Percentiles rank a stretch among this genome's conserved stretches.
phyloP scores from a whole-genome alignment of 108 stramenopile species.

The Thalassiosira profunda region DNA sequence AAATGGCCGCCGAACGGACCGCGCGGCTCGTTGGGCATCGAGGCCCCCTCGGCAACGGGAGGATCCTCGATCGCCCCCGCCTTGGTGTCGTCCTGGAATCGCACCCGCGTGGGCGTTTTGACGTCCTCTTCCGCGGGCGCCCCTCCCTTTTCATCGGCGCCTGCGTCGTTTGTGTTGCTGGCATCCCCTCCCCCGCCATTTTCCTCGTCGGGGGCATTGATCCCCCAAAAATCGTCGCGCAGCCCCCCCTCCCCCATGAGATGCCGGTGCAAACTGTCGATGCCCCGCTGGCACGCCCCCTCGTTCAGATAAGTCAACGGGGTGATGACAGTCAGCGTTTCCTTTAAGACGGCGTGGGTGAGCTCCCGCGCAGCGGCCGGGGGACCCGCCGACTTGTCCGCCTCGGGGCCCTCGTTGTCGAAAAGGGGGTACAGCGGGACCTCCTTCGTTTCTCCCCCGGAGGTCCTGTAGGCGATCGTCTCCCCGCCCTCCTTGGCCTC shows the following conservation, averaged over 20 bases:
- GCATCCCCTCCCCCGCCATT: not conserved
- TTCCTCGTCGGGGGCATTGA: not conserved
- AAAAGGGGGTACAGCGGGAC: conserved; percentile 10
- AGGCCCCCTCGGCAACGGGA: not conserved
- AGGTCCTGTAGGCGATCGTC: not conserved
- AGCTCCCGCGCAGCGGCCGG: not conserved
- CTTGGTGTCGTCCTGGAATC: conserved; percentile 36
- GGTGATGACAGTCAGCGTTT: conserved; percentile 17
- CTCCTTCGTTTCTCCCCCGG: not conserved
- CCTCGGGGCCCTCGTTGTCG: not conserved
- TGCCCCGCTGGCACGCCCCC: not conserved
- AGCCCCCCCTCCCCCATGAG: conserved; percentile 18
- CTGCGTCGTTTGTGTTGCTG: not conserved
- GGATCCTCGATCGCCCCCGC: not conserved
- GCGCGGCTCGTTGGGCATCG: not conserved
- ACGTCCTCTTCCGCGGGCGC: not conserved
- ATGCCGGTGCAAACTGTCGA: conserved; percentile 14
- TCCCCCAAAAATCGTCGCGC: conserved; percentile 24
- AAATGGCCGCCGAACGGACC: not conserved
- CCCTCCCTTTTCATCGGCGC: not conserved
- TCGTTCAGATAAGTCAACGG: conserved; percentile 13
- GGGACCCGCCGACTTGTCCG: conserved; percentile 13
- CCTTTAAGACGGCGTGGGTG: conserved; percentile 7
- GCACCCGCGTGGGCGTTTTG: conserved; percentile 11
- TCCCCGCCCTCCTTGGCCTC: not conserved